These are phyloP conservation scores for Thamnidium elegans DNA, from an alignment of 192 early-diverging fungal species.

Conservation along the genomic window DNA sequence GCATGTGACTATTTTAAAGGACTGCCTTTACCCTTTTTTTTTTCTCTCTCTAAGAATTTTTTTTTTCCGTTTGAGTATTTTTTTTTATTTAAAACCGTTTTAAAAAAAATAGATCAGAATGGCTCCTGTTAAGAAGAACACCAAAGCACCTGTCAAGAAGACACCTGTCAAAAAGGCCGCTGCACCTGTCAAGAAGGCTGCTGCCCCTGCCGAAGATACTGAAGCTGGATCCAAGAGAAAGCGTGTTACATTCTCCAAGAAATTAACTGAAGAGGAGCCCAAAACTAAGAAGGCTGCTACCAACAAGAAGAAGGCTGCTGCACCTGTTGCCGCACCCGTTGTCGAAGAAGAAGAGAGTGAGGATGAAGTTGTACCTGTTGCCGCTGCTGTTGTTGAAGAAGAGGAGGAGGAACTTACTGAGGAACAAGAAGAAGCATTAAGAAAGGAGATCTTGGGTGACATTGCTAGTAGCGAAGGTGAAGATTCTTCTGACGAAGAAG, in stretches of 20 bases:
- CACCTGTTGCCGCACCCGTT: slow-evolving; percentile 8
- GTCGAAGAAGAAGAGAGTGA: slow-evolving; percentile 31
- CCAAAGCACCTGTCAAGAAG: not conserved
- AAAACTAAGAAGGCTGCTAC: slow-evolving; percentile 27
- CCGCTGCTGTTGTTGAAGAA: slow-evolving; percentile 36
- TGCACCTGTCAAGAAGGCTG: not conserved
- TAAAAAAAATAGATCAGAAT: no score
- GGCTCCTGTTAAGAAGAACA: not conserved
- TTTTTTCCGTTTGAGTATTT: no score
- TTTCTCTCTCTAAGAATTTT: no score
- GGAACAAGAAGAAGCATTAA: slow-evolving; percentile 42
- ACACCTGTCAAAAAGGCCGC: not conserved
- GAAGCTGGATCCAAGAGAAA: slow-evolving; percentile 9
- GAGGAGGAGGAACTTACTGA: slow-evolving; percentile 37
- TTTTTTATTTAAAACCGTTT: no score
- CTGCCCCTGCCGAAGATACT: not conserved
- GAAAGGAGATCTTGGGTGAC: slow-evolving; percentile 42
- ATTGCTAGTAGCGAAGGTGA: slow-evolving; percentile 27
- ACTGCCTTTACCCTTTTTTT: no score
- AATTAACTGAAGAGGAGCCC: not conserved
- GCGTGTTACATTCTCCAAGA: slow-evolving; percentile 12
- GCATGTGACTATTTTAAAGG: no score
- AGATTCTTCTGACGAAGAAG: slow-evolving; percentile 30
- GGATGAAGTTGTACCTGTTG: slow-evolving; percentile 14
- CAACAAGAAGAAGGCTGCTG: slow-evolving; percentile 21